Base-by-base conservation (phyloP, 2,329 filamentous ascomycete species). In the Fusarium ambrosium region DNA sequence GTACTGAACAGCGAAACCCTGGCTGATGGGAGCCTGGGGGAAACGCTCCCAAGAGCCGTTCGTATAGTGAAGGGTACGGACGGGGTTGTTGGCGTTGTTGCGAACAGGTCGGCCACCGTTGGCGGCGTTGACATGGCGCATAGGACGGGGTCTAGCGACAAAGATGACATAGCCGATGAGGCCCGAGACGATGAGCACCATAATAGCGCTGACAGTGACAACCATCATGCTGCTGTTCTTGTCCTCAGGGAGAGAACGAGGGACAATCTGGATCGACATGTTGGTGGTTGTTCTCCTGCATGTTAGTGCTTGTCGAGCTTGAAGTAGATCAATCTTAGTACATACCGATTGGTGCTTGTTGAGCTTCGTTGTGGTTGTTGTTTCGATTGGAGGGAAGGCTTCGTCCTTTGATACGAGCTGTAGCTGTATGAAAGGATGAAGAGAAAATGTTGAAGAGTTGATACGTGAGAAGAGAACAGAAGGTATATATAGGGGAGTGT, bases 321-420 rank as follows among this genome's bases (percentile, higher is more conserved):
- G 41, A 45, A 45, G 41, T 22, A 8, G 41, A 22, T 45, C 20
- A 45, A 7, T 13, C 22, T 45, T 20, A 45, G 11, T 45, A 45
- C 41, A 45, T 45, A 45, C 41, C 41, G 2, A 2, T 45, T 45
- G 41, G 20, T 45, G 41, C 20, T 55, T 55, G 27, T 29, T 8
- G 24, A 51, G 45, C 9, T 48, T 48, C 8, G 48, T 53, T 29
- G 48, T 55, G 48, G 27, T 29, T 11, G 32, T 53, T 29, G 48
- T 32, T 32, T 55, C 18, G 18, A 11, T 32, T 8, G 18, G 6
- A 55, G 48, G 18, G 27, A 55, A 11, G 18, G 48, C 6, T 55
- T 55, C 48, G 48, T 55, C 48, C 48, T 55, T 48, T 55, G 48
- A 55, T 55, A 55, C 27, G 48, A 55, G 18, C 24, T 53, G 48